Evolutionary conservation across 768 basidiomycete species (phyloP).

Genomic region (Cystofilobasidium capitatum): DNA sequence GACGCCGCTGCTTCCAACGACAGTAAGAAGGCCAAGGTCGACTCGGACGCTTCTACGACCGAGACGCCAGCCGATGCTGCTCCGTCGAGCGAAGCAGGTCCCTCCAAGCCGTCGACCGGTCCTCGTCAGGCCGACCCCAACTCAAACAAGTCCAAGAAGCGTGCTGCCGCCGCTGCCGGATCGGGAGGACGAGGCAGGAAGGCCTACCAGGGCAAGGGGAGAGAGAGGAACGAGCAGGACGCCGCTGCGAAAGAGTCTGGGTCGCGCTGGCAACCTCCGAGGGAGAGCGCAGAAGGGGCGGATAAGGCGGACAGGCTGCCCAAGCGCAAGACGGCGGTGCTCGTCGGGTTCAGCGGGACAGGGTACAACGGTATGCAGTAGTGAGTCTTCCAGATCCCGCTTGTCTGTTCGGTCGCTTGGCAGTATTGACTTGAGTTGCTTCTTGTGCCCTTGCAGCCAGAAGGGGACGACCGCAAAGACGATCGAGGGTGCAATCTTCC

Average conservation of each 20-base stretch:
- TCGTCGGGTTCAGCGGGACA: slow-evolving; percentile 70
- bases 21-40: slow-evolving; percentile 7
- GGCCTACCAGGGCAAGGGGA: slow-evolving; percentile 2
- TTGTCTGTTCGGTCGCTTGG: background rate
- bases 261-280: background rate
- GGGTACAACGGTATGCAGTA: slow-evolving; percentile 94
- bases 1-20: background rate
- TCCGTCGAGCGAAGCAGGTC: background rate
- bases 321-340: slow-evolving; percentile 71
- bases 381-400: slow-evolving; percentile 46
- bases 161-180: background rate
- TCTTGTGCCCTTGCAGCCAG: slow-evolving; percentile 47
- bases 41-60: background rate
- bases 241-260: background rate
- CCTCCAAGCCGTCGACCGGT: background rate
- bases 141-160: slow-evolving; percentile 3
- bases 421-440: background rate
- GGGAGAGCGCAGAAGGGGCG: background rate
- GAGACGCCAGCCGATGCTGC: no score
- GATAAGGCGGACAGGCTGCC: slow-evolving; percentile 43
- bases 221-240: slow-evolving; percentile 11
- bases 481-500: slow-evolving; percentile 82
- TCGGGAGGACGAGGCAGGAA: slow-evolving; percentile 1
- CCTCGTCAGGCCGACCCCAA: background rate
- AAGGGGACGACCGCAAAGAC: slow-evolving; percentile 59